Evolutionary conservation across 306 rosid species (phyloP).

Genomic region (Crotalaria pallida): DNA sequence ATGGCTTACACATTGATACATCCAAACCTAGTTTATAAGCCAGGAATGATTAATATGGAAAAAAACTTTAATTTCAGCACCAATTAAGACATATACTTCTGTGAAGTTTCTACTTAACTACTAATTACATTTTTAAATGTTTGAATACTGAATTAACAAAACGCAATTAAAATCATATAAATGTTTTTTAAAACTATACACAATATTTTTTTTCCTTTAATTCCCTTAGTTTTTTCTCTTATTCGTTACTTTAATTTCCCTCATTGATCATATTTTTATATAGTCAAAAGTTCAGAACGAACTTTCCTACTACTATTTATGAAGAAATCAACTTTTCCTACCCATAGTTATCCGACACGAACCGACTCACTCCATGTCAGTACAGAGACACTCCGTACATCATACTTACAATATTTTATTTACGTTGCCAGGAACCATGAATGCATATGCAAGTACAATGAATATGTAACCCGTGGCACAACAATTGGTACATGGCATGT

Average conservation of each 20-base stretch:
- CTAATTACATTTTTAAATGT: background rate
- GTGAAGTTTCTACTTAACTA: too few species aligned
- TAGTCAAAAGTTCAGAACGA: background rate
- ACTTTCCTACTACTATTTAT: background rate
- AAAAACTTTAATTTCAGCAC: background rate
- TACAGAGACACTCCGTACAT: background rate
- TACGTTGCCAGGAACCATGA: background rate
- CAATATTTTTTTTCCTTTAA: background rate
- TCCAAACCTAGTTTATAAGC: conserved; percentile 5
- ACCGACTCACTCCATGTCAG: background rate
- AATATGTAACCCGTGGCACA: too few species aligned
- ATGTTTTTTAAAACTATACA: background rate
- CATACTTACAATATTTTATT: too few species aligned
- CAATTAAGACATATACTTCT: background rate
- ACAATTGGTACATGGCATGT: too few species aligned
- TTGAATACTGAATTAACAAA: background rate
- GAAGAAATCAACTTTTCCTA: background rate
- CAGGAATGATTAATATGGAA: background rate
- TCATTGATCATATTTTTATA: background rate
- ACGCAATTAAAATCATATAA: background rate
- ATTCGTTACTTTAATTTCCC: background rate
- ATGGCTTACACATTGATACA: background rate
- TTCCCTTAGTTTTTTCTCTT: background rate
- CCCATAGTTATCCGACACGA: background rate
- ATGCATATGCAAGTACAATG: too few species aligned